These are phyloP conservation scores for Eragrostis tef DNA, from an alignment of 202 grass and related monocot genomes.

Conservation along the genomic window DNA sequence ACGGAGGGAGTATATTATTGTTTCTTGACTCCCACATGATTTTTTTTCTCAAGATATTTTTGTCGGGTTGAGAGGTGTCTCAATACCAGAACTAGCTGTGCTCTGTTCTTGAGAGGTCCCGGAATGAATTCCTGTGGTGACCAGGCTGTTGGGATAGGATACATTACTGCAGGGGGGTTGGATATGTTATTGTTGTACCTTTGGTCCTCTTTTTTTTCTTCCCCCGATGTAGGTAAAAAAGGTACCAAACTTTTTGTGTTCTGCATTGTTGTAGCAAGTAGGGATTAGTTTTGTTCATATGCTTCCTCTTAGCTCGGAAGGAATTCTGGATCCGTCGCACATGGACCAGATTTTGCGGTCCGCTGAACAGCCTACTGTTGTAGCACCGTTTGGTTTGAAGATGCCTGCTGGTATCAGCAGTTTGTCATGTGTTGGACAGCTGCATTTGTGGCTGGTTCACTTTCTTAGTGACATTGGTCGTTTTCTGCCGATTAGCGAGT, in stretches of 20 bases:
- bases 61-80: slow-evolving; percentile 14
- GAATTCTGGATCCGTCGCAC: slow-evolving; percentile 36
- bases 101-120: slow-evolving; percentile 37
- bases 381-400: slow-evolving; percentile 11
- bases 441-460: slow-evolving; percentile 3
- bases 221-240: slow-evolving; percentile 27
- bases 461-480: neutral
- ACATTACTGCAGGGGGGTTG: neutral
- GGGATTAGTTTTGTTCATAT: slow-evolving; percentile 34
- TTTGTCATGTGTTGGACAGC: slow-evolving; percentile 22
- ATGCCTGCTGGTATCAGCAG: slow-evolving; percentile 22
- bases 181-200: slow-evolving; percentile 29
- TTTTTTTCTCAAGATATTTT: slow-evolving; percentile 35
- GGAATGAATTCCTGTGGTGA: slow-evolving; percentile 3
- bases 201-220: slow-evolving; percentile 48
- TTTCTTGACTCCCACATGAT: neutral
- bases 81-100: slow-evolving; percentile 27
- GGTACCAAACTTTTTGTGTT: slow-evolving; percentile 22
- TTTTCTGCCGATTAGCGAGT: neutral
- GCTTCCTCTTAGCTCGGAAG: neutral
- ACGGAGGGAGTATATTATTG: no score
- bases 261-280: slow-evolving; percentile 41
- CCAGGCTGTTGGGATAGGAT: slow-evolving; percentile 39
- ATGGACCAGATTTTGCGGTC: slow-evolving; percentile 41
- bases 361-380: slow-evolving; percentile 10